phyloP scores from a whole-genome alignment of 2,329 filamentous ascomycete species.

The Verticillium zaregamsianum region DNA sequence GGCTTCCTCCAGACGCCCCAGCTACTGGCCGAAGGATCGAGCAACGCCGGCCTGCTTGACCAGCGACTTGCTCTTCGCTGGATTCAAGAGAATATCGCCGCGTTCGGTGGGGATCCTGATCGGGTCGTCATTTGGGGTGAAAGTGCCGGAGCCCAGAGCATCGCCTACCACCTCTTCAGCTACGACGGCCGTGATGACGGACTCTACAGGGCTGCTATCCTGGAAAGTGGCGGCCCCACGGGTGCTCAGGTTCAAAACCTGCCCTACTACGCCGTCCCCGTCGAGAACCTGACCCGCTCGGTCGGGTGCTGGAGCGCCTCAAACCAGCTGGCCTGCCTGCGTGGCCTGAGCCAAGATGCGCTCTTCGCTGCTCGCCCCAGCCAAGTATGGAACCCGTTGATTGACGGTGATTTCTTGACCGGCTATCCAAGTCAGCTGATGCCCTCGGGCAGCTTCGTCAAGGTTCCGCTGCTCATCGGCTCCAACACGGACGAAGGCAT shows the following conservation, averaged over 20 bases:
- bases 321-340: constrained; percentile 32
- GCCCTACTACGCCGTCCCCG: constrained; percentile 27
- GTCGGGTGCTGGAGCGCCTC: constrained; percentile 27
- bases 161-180: constrained; percentile 45
- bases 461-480: constrained; percentile 40
- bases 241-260: constrained; percentile 24
- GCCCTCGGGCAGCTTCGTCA: constrained; percentile 33
- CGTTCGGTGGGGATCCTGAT: constrained; percentile 43
- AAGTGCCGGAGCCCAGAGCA: constrained; percentile 35
- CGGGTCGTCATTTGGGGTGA: constrained; percentile 47
- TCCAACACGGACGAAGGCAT: constrained; percentile 46
- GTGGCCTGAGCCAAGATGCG: constrained; percentile 22
- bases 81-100: constrained; percentile 49
- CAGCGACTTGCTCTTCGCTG: constrained; percentile 44
- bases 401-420: constrained; percentile 44
- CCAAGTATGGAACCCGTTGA: constrained; percentile 35
- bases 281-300: constrained; percentile 28
- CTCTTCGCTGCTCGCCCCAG: constrained; percentile 30
- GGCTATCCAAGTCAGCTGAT: constrained; percentile 43
- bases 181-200: constrained; percentile 52
- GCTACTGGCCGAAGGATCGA: constrained; percentile 35
- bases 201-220: constrained; percentile 49
- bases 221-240: constrained; percentile 43
- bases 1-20: constrained; percentile 47
- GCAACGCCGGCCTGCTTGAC: constrained; percentile 46